Conservation (phyloP, 805 yeast genomes). For the Lipomyces anomalus region DNA sequence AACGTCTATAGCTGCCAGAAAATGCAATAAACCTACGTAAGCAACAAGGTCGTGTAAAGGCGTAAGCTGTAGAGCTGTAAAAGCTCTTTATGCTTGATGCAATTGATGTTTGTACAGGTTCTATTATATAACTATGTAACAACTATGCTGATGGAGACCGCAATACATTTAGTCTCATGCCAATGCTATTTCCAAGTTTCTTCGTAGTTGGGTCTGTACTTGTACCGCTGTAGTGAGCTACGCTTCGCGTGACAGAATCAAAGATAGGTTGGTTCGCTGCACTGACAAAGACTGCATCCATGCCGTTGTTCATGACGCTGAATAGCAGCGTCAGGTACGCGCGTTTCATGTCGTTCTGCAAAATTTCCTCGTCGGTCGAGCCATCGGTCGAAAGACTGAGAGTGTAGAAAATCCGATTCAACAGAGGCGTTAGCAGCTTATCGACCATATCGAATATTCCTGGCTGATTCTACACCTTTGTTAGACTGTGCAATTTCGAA, state of each 20-base stretch:
- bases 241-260: constrained; percentile 18
- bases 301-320: constrained; percentile 67
- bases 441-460: constrained; percentile 68
- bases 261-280: constrained; percentile 30
- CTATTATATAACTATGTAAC: too few species aligned
- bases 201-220: constrained; percentile 17
- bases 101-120: not conserved
- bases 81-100: too few species aligned
- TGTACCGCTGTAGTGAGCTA: constrained; percentile 17
- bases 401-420: constrained; percentile 33
- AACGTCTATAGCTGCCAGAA: too few species aligned
- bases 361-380: constrained; percentile 59
- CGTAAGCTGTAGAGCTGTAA: too few species aligned
- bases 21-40: too few species aligned
- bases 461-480: constrained; percentile 48
- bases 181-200: constrained; percentile 12
- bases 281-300: constrained; percentile 69
- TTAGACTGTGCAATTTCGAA: too few species aligned
- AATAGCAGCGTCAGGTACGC: constrained; percentile 65
- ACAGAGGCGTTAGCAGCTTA: constrained; percentile 67
- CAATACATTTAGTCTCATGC: not conserved
- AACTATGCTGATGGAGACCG: not conserved
- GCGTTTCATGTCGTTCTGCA: constrained; percentile 59
- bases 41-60: too few species aligned
- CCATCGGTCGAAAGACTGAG: constrained; percentile 28